These are phyloP conservation scores for Hygrocybe punicea DNA, from an alignment of 768 basidiomycete species.

Conservation along the genomic window DNA sequence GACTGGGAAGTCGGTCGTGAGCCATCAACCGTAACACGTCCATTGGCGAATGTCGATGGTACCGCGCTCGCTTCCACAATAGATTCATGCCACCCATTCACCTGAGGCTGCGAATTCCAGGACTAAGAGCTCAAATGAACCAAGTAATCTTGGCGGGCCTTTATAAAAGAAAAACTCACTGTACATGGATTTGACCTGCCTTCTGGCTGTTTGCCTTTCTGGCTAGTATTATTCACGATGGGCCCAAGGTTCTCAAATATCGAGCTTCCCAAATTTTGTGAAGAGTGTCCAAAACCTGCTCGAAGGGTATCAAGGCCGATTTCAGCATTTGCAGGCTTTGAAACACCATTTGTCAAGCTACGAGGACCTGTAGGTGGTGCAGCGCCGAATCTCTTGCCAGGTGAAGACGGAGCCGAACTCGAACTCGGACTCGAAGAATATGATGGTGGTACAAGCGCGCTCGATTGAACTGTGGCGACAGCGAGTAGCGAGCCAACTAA, in stretches of 20 bases:
- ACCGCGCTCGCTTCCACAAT: background rate
- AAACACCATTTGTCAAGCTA: constrained; percentile 46
- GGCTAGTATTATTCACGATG: constrained; percentile 18
- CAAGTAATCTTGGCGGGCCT: constrained; percentile 11
- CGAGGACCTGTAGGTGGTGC: constrained; percentile 66
- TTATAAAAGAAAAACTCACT: constrained; percentile 7
- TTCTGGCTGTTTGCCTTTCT: constrained; percentile 20
- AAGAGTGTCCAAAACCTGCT: constrained; percentile 39
- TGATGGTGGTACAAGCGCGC: constrained; percentile 26
- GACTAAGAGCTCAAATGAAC: constrained; percentile 13
- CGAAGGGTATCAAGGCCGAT: constrained; percentile 13
- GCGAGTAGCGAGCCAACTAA: constrained; percentile 49
- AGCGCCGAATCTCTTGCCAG: constrained; percentile 45
- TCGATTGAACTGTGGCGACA: constrained; percentile 33
- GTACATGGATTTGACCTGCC: constrained; percentile 1
- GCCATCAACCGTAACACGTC: background rate
- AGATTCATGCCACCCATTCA: constrained; percentile 26
- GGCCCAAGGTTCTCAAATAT: constrained; percentile 10
- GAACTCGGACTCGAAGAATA: constrained; percentile 18
- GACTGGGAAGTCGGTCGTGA: background rate
- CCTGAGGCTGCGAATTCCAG: constrained; percentile 30
- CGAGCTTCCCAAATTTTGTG: constrained; percentile 8
- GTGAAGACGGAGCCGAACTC: constrained; percentile 17
- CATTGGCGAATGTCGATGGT: background rate
- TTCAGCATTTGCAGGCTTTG: constrained; percentile 26